These are phyloP conservation scores for Protomyces inundatus DNA, from an alignment of 1,139 yeast genomes.

Conservation along the genomic window DNA sequence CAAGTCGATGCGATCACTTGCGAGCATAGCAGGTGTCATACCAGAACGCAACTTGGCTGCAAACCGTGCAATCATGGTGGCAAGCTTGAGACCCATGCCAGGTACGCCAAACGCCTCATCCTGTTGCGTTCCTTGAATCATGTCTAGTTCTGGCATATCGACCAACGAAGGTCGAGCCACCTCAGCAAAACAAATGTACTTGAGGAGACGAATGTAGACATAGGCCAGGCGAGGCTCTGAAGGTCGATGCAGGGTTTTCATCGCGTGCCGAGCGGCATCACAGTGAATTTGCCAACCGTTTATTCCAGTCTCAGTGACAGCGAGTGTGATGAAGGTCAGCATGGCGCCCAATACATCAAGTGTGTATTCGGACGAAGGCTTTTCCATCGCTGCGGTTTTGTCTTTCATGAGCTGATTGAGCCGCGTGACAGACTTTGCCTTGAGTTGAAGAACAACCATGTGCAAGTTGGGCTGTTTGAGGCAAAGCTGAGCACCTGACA, in stretches of 20 bases:
- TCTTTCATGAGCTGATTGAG: conserved; percentile 8
- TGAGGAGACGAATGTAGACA: conserved; percentile 10
- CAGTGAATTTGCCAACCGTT: conserved; percentile 18
- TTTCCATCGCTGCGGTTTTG: not conserved
- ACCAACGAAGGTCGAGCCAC: conserved; percentile 10
- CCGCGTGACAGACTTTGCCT: conserved; percentile 1
- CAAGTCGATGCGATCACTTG: not conserved
- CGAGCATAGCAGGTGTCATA: not conserved
- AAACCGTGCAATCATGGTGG: conserved; percentile 7
- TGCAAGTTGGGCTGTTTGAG: not conserved
- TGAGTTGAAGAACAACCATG: conserved; percentile 5
- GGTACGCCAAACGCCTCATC: conserved; percentile 16
- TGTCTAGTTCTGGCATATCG: conserved; percentile 1
- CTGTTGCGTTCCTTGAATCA: not conserved
- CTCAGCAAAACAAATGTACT: conserved; percentile 17
- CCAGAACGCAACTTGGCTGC: not conserved
- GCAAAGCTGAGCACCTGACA: conserved; percentile 17
- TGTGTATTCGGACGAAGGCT: not conserved
- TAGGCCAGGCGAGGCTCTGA: not conserved
- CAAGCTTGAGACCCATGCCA: conserved; percentile 5
- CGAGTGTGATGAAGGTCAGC: conserved; percentile 7
- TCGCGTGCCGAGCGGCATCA: conserved; percentile 7
- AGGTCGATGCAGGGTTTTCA: not conserved
- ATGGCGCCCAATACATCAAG: conserved; percentile 9
- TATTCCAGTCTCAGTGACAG: conserved; percentile 17